phyloP scores from a whole-genome alignment of 2,329 filamentous ascomycete species.

The Dendrostoma leiphaemia region DNA sequence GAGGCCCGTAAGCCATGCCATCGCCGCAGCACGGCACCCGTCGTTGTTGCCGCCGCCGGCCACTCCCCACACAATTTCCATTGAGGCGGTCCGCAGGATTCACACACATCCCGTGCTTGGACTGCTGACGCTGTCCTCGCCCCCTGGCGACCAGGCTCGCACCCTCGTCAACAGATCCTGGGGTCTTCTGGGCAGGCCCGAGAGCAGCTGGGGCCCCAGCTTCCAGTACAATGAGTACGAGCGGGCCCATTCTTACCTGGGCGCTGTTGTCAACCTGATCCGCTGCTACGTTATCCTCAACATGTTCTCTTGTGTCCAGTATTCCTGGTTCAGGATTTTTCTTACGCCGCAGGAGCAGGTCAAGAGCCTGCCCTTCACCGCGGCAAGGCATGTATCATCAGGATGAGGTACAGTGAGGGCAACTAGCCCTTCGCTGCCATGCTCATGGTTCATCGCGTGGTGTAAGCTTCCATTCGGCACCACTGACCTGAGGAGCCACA shows the following conservation, averaged over 20 bases:
- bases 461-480: no score
- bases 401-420: background rate
- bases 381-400: constrained; percentile 9
- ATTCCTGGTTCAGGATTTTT: constrained; percentile 11
- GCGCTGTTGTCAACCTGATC: constrained; percentile 10
- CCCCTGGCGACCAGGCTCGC: constrained; percentile 15
- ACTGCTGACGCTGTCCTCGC: constrained; percentile 12
- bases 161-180: constrained; percentile 16
- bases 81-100: constrained; percentile 8
- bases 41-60: background rate
- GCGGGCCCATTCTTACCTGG: constrained; percentile 14
- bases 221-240: constrained; percentile 20
- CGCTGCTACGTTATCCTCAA: constrained; percentile 16
- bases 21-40: constrained; percentile 1
- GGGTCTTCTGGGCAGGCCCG: constrained; percentile 11
- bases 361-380: constrained; percentile 16
- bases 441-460: constrained; percentile 5
- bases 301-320: constrained; percentile 13
- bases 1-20: constrained; percentile 7
- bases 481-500: no score
- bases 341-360: constrained; percentile 12
- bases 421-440: constrained; percentile 6
- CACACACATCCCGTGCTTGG: constrained; percentile 14
- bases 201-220: constrained; percentile 16
- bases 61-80: background rate